Evolutionary conservation across 768 basidiomycete genomes (phyloP).

Genomic region (Lactifluus piperatus): DNA sequence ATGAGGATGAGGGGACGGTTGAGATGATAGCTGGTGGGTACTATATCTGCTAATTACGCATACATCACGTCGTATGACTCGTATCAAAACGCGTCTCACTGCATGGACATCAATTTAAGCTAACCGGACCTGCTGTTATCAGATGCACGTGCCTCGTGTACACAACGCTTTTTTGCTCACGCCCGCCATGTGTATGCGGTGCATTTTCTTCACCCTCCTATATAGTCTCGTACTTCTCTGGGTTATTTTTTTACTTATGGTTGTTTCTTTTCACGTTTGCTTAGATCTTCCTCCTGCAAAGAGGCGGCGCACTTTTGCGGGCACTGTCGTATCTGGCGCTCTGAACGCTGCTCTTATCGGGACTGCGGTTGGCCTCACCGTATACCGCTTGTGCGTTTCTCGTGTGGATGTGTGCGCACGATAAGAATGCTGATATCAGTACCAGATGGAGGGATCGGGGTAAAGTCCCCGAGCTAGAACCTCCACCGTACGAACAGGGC

Average conservation of each 20-base stretch:
- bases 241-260: conserved; percentile 19
- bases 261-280: conserved; percentile 26
- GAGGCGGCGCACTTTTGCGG: conserved; percentile 72
- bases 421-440: background rate
- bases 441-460: conserved; percentile 73
- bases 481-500: conserved; percentile 56
- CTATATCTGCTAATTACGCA: background rate
- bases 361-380: conserved; percentile 78
- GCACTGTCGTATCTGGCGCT: conserved; percentile 76
- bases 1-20: conserved; percentile 35
- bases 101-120: background rate
- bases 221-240: conserved; percentile 29
- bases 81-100: conserved; percentile 5
- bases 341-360: conserved; percentile 81
- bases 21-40: conserved; percentile 38
- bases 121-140: background rate
- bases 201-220: conserved; percentile 31
- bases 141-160: conserved; percentile 10
- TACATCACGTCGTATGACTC: background rate
- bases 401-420: background rate
- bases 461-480: conserved; percentile 36
- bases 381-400: conserved; percentile 69
- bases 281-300: conserved; percentile 72
- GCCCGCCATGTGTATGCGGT: conserved; percentile 24
- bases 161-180: conserved; percentile 20